Percentiles rank a stretch among this genome's conserved stretches.
phyloP scores from a whole-genome alignment of 192 early-diverging fungal genomes.

The Rhizophagus sp. region DNA sequence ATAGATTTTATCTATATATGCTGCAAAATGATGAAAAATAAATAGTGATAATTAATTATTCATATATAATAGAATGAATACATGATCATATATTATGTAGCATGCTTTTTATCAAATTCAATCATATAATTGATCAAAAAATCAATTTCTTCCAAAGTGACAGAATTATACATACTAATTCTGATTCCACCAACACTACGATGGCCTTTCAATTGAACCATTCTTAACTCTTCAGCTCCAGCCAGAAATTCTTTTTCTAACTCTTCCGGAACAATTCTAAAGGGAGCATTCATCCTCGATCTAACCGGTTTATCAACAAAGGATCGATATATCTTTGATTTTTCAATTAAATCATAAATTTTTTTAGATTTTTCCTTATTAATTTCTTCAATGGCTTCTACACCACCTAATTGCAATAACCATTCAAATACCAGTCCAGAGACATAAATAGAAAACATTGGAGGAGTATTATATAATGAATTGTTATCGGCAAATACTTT shows the following conservation, averaged over 20 bases:
- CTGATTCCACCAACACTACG: constrained; percentile 93
- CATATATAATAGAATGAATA: too few species aligned
- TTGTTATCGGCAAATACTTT: constrained; percentile 75
- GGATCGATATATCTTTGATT: constrained; percentile 68
- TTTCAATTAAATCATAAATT: constrained; percentile 71
- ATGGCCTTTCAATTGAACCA: constrained; percentile 95
- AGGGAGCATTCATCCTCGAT: constrained; percentile 92
- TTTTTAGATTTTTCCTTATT: constrained; percentile 70
- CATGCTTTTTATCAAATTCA: constrained; percentile 71
- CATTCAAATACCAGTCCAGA: constrained; percentile 88
- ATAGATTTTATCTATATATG: too few species aligned
- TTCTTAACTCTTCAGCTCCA: constrained; percentile 72
- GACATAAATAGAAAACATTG: constrained; percentile 93
- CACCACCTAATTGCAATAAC: constrained; percentile 65
- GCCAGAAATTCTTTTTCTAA: constrained; percentile 82
- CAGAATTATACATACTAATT: constrained; percentile 93
- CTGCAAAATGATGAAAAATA: too few species aligned
- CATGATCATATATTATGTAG: constrained; percentile 14
- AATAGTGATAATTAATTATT: too few species aligned
- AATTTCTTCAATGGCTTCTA: constrained; percentile 63
- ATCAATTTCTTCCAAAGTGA: constrained; percentile 81
- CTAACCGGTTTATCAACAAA: constrained; percentile 62
- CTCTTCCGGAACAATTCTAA: constrained; percentile 64
- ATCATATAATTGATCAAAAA: constrained; percentile 78
- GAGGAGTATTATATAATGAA: constrained; percentile 97